Conservation (phyloP, 2,329 filamentous ascomycete species). For the Cucurbitaria berberidis region DNA sequence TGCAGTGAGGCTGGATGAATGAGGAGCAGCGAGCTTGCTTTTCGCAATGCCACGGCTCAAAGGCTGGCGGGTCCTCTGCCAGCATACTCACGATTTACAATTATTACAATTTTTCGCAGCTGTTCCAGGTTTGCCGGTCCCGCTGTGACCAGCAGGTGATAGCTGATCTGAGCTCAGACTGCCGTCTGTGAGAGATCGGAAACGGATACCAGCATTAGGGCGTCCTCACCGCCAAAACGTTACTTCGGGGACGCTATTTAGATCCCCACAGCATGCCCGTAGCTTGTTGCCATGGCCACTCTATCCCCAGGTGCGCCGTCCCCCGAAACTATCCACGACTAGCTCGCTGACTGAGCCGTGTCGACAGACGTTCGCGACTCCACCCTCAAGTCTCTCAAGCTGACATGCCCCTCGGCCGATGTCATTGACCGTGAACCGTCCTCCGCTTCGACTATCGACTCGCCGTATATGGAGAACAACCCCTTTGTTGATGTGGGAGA, state of each 20-base stretch:
- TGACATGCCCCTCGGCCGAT: constrained; percentile 48
- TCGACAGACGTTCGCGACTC: constrained; percentile 45
- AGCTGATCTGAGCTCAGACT: constrained; percentile 10
- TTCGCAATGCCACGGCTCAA: constrained; percentile 6
- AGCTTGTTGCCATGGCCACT: constrained; percentile 30
- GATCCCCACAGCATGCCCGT: constrained; percentile 12
- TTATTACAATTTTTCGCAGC: no score
- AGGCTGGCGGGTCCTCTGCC: neutral
- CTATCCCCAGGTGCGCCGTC: constrained; percentile 33
- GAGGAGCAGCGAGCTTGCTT: constrained; percentile 6
- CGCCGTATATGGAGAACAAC: constrained; percentile 28
- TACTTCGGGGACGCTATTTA: constrained; percentile 9
- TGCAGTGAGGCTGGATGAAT: constrained; percentile 13
- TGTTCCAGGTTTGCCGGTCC: neutral
- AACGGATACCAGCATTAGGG: constrained; percentile 5
- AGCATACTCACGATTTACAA: neutral
- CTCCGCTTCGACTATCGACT: constrained; percentile 21
- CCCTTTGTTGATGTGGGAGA: constrained; percentile 41
- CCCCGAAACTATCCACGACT: constrained; percentile 11
- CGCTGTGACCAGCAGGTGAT: neutral
- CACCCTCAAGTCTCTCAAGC: constrained; percentile 44
- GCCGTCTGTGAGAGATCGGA: neutral
- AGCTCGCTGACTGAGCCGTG: constrained; percentile 29
- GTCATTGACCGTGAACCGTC: constrained; percentile 29
- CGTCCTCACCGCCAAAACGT: constrained; percentile 6